A percentile compares a stretch with the other conserved stretches of the same genome.
phyloP scores from a whole-genome alignment of 257 asterid genomes.

The Solanum paucissectum region DNA sequence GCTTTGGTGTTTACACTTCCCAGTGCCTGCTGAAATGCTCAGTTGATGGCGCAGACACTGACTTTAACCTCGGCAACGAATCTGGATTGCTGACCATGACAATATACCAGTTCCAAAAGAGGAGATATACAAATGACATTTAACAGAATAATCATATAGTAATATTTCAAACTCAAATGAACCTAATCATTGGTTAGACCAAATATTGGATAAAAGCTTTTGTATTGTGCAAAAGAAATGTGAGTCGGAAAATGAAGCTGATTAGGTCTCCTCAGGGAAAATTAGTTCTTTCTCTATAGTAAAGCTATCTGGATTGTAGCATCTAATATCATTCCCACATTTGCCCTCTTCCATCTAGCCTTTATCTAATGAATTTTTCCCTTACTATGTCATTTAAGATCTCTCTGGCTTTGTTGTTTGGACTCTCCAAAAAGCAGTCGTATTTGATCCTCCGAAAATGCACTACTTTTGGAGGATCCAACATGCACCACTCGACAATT shows the following conservation, averaged over 20 bases:
- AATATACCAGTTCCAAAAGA: constrained; percentile 22
- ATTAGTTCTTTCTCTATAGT: not conserved
- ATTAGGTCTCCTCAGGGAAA: not conserved
- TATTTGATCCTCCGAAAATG: not conserved
- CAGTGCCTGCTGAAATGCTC: constrained; percentile 47
- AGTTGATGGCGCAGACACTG: constrained; percentile 30
- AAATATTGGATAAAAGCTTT: not conserved
- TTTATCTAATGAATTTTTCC: not conserved
- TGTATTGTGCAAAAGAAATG: not conserved
- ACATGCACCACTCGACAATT: not conserved
- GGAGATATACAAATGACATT: constrained; percentile 56
- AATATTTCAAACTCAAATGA: not conserved
- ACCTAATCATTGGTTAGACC: not conserved
- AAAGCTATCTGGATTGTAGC: not conserved
- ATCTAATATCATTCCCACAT: not conserved
- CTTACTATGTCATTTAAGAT: not conserved
- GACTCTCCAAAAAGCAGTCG: not conserved
- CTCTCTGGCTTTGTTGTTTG: not conserved
- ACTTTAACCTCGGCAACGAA: constrained; percentile 25
- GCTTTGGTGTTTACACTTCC: constrained; percentile 52
- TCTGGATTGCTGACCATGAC: constrained; percentile 45
- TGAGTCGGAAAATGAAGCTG: not conserved
- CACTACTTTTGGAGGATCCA: not conserved
- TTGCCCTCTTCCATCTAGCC: not conserved
- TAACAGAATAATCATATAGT: not conserved